Conservation (phyloP, 2,329 filamentous ascomycete genomes). For the Talaromyces piceae region DNA sequence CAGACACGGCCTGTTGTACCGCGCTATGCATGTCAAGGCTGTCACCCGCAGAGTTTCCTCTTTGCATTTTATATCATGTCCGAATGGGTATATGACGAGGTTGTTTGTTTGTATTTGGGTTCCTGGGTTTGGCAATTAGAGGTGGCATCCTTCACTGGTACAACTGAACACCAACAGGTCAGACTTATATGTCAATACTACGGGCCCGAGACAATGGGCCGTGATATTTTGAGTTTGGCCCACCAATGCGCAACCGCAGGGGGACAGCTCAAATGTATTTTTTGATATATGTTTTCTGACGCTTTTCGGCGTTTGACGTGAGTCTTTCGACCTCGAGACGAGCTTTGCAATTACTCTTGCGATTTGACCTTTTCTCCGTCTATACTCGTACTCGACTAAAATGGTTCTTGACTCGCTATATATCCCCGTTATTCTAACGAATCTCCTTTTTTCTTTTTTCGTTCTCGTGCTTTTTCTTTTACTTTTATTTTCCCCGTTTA, state of each 20-base stretch:
- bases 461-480: too few relatives aligned
- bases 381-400: background rate
- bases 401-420: background rate
- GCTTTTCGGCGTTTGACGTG: background rate
- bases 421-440: constrained; percentile 2
- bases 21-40: background rate
- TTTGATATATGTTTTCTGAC: background rate
- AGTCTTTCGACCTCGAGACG: background rate
- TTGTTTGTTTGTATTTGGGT: constrained; percentile 14
- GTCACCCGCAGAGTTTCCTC: background rate
- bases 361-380: background rate
- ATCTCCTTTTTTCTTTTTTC: constrained; percentile 1
- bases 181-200: background rate
- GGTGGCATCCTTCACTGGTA: constrained; percentile 29
- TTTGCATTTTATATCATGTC: background rate
- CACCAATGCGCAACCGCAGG: background rate
- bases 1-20: background rate
- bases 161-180: constrained; percentile 16
- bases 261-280: background rate
- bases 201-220: background rate
- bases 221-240: background rate
- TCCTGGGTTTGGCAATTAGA: constrained; percentile 23
- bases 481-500: too few relatives aligned
- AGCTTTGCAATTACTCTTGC: background rate
- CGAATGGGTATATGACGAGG: background rate